These are phyloP conservation scores for Phaeosphaeriaceae sp. DNA, from an alignment of 2,329 filamentous ascomycete species.

Conservation along the genomic window DNA sequence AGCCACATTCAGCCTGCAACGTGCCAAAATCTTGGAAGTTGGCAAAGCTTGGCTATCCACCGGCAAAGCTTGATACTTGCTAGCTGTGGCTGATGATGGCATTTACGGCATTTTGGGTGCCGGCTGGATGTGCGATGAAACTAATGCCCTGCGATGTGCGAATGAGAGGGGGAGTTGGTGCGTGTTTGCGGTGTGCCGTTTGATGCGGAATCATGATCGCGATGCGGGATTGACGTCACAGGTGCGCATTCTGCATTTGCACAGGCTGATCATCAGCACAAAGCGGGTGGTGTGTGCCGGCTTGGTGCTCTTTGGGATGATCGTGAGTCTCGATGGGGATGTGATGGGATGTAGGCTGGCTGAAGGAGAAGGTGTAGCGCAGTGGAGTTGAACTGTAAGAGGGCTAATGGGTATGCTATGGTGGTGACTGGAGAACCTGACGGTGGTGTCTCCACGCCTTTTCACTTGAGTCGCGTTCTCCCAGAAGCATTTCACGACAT, in stretches of 20 bases:
- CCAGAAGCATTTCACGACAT: neutral
- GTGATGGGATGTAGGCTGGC: neutral
- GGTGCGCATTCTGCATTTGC: neutral
- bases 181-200: neutral
- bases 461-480: neutral
- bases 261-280: neutral
- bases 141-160: neutral
- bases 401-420: neutral
- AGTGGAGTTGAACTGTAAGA: neutral
- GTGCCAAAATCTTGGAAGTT: conserved; percentile 20
- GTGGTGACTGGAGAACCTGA: neutral
- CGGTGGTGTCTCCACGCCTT: neutral
- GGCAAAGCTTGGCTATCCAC: conserved; percentile 29
- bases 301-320: neutral
- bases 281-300: neutral
- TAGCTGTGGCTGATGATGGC: conserved; percentile 32
- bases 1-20: conserved; percentile 12
- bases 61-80: conserved; percentile 23
- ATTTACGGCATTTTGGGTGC: conserved; percentile 9
- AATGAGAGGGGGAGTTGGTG: neutral
- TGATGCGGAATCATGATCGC: neutral
- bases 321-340: neutral
- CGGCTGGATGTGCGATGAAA: conserved; percentile 14
- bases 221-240: neutral
- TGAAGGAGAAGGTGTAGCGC: neutral